These are phyloP conservation scores for Hypoxylon cercidicola DNA, from an alignment of 495 filamentous ascomycete genomes.

Conservation along the genomic window DNA sequence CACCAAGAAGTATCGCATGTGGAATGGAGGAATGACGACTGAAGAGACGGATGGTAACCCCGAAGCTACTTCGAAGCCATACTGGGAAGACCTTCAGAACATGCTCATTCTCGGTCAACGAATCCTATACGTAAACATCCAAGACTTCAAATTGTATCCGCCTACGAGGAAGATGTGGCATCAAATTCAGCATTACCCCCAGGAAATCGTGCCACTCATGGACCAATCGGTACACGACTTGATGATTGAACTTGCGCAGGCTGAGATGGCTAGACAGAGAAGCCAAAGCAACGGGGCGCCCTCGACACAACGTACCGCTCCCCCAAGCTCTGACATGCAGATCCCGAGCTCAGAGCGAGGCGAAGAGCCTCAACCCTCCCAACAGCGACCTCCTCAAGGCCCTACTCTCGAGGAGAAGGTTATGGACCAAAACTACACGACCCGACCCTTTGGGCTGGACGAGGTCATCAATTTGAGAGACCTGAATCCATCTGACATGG, in stretches of 20 bases:
- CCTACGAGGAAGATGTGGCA: slow-evolving; percentile 94
- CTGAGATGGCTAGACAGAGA: slow-evolving; percentile 78
- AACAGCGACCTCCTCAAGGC: slow-evolving; percentile 43
- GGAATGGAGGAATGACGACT: slow-evolving; percentile 81
- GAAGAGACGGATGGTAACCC: slow-evolving; percentile 73
- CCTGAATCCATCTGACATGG: slow-evolving; percentile 94
- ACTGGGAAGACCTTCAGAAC: slow-evolving; percentile 85
- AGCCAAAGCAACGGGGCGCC: slow-evolving; percentile 62
- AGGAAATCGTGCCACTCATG: slow-evolving; percentile 96
- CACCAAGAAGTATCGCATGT: slow-evolving; percentile 91
- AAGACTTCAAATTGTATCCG: slow-evolving; percentile 92
- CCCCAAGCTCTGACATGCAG: slow-evolving; percentile 75
- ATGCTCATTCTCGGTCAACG: slow-evolving; percentile 88
- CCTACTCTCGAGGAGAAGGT: slow-evolving; percentile 66
- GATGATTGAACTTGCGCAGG: slow-evolving; percentile 88
- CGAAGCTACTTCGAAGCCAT: slow-evolving; percentile 75
- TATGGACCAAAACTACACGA: slow-evolving; percentile 78
- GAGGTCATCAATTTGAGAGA: slow-evolving; percentile 91
- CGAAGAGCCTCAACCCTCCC: slow-evolving; percentile 55
- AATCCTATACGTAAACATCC: slow-evolving; percentile 86
- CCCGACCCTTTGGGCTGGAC: slow-evolving; percentile 91
- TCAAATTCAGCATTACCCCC: slow-evolving; percentile 89
- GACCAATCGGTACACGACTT: slow-evolving; percentile 92
- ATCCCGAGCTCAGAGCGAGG: slow-evolving; percentile 77
- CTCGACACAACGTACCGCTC: slow-evolving; percentile 50